A percentile compares a stretch with the other conserved stretches of the same genome.
These are phyloP conservation scores for Phaffia rhodozyma DNA, from an alignment of 1,284 basidiomycete species.

Conservation along the genomic window DNA sequence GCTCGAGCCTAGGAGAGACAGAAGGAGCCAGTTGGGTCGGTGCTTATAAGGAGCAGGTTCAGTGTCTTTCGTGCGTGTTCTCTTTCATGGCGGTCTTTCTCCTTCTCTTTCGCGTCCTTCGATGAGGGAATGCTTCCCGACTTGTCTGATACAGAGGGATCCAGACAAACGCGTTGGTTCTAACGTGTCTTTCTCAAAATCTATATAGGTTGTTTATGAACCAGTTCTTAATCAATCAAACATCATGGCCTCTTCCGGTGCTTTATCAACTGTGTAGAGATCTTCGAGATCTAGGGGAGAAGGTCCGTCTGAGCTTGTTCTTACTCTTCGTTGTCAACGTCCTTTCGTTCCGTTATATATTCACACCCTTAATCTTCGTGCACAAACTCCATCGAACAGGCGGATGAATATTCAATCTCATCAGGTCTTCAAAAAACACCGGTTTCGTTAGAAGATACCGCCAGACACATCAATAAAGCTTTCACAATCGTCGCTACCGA, in stretches of 20 bases:
- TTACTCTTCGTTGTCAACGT: neutral
- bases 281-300: constrained; percentile 62
- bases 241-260: constrained; percentile 68
- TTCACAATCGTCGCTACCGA: constrained; percentile 85
- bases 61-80: constrained; percentile 3
- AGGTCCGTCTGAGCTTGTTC: constrained; percentile 24
- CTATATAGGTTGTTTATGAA: constrained; percentile 8
- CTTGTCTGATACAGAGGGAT: too few relatives aligned
- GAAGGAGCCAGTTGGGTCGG: constrained; percentile 12
- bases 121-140: too few relatives aligned
- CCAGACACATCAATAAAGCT: constrained; percentile 51
- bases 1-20: neutral
- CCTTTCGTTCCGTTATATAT: neutral
- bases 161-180: too few relatives aligned
- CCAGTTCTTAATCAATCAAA: constrained; percentile 60
- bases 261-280: constrained; percentile 68
- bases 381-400: constrained; percentile 37
- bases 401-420: constrained; percentile 51
- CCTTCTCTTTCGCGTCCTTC: too few relatives aligned
- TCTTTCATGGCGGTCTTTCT: neutral
- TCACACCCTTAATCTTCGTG: too few relatives aligned
- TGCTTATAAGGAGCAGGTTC: constrained; percentile 14
- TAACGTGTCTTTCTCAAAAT: too few relatives aligned
- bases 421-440: constrained; percentile 28
- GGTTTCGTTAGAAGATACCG: constrained; percentile 9